Base-by-base conservation (phyloP, 805 yeast species). In the Priceomyces melissophilus region DNA sequence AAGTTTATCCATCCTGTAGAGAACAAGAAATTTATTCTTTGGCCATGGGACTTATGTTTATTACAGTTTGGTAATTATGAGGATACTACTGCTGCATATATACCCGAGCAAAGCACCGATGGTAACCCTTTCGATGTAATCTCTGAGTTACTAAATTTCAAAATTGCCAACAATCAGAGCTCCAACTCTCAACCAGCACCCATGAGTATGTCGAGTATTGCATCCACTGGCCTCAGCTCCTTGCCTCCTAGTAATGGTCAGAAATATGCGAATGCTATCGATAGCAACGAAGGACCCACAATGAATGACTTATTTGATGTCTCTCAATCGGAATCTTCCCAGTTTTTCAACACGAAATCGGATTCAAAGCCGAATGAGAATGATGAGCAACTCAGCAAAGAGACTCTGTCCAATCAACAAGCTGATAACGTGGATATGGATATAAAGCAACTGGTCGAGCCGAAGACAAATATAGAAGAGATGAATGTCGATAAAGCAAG, bases 31-130 rank as follows among this genome's bases (percentile, higher is more conserved):
- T 78, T 69, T 41, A 75, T 85, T 2, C 60, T 79, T 33, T 86
- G 95, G 95, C 95, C 95, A 0, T 61, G 82, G 51, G 77, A 75
- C 35, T 61, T 85, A 14, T 82, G 90, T 51, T 67, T 77, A 42
- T 65, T 78, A 3, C 93, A 85, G 53, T 63, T 71, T 40, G 76
- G 68, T 10, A 48, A 57, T 35, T 42, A 42, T 30, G 63, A 62
- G 41, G 42, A 41, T 28, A 6, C 28, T 12, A 35, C 27, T 25
- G 54, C 15, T 45, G 47, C 10, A 55, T 36, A 60, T 64, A 7
- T 17, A 3, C 12, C 44, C 20, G 44, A 49, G 28, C 27, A 34
- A 12, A 25, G 23, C 15, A 17, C 4, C 5, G 27, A 33, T 14
- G 8, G 35, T 4, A 65, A 65, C 39, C 71, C 73, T 3, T 29